phyloP scores from a whole-genome alignment of 148 eudicot genomes.

The Nyssa sinensis region DNA sequence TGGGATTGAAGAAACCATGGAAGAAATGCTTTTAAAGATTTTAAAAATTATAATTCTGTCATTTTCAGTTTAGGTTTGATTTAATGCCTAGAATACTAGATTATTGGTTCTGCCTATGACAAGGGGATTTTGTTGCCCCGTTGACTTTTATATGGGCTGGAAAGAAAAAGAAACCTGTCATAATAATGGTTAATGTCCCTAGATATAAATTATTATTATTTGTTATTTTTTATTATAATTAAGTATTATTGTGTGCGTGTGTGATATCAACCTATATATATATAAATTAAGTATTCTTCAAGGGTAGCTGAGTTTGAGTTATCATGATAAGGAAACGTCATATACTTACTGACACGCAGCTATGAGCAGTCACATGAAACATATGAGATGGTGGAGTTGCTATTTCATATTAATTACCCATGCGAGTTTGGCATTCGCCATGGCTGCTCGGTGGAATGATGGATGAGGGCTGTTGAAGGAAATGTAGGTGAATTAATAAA shows the following conservation, averaged over 20 bases:
- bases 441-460: background rate
- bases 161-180: background rate
- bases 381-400: conserved; percentile 1
- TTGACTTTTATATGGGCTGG: background rate
- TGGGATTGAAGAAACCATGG: background rate
- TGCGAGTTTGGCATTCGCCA: background rate
- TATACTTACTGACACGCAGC: background rate
- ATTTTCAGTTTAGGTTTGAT: too few relatives aligned
- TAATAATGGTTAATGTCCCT: background rate
- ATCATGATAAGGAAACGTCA: background rate
- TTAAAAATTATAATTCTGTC: background rate
- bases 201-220: background rate
- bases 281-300: too few relatives aligned
- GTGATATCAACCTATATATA: too few relatives aligned
- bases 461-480: background rate
- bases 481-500: background rate
- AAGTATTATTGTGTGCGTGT: too few relatives aligned
- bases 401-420: background rate
- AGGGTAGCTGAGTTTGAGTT: too few relatives aligned
- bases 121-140: background rate
- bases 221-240: background rate
- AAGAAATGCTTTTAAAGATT: background rate
- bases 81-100: too few relatives aligned
- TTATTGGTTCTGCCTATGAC: background rate
- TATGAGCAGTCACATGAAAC: background rate